Base-by-base conservation (phyloP, 495 filamentous ascomycete genomes). In the Clavariopsis aquatica region DNA sequence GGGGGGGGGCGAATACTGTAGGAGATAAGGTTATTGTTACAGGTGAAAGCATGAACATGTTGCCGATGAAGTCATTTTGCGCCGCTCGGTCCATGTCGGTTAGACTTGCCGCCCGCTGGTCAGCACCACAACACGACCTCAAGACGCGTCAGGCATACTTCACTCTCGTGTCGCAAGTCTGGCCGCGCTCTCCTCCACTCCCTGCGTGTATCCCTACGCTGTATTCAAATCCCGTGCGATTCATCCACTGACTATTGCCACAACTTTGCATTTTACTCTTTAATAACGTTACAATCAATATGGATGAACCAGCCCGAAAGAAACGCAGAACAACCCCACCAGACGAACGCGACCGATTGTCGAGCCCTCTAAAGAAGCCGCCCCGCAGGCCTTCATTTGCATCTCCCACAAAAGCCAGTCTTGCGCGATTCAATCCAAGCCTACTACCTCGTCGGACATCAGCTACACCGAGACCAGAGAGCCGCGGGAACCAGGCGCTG, bases 331-430 rank as follows among this genome's bases (percentile, higher is more conserved):
- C 67, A 7, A 43, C 63, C 15, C 46, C 70, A 17, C 58, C 64
- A 54, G 60, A 57, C 8, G 58, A 57, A 34, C 22, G 23, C 24
- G 62, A 28, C 0, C 13, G 49, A 36, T 9, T 20, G 49, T 62
- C 60, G 24, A 62, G 60, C 34, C 60, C 60, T 12, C 26, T 69
- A 54, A 59, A 59, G 45, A 28, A 52, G 15, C 64, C 58, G 7
- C 68, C 71, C 7, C 58, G 60, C n/a, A 65, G 71, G 38, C 56
- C 69, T 7, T 73, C 71, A 4, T 73, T 66, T 51, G 27, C 67
- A 34, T 73, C 71, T 0, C 71, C 71, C 3, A 73, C 71, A 2
- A 73, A 71, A 63, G 71, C 71, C 31, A 73, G 71, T 47, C 55
- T 73, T 7, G 47, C 71, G 54, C 71, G 71, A 45, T 67, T 61